phyloP scores from a whole-genome alignment of 306 rosid genomes.

The Vigna angularis region DNA sequence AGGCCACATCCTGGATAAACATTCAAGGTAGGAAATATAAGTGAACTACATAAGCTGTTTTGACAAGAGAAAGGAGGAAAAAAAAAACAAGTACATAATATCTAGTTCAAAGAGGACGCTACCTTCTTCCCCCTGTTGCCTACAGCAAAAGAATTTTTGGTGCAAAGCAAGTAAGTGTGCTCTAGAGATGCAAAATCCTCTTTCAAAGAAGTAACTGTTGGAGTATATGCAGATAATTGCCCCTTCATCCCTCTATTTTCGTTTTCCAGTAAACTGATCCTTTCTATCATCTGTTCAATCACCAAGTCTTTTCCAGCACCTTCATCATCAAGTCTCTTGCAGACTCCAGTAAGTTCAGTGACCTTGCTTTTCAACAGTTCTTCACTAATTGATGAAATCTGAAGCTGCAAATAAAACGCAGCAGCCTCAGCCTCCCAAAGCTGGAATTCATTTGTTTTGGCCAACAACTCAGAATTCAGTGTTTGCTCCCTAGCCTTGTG shows the following conservation, averaged over 20 bases:
- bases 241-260: slow-evolving; percentile 66
- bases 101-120: slow-evolving; percentile 32
- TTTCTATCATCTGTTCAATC: slow-evolving; percentile 66
- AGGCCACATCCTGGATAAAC: slow-evolving; percentile 56
- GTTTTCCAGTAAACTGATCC: slow-evolving; percentile 60
- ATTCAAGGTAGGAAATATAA: slow-evolving; percentile 29
- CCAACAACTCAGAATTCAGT: slow-evolving; percentile 69
- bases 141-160: slow-evolving; percentile 47
- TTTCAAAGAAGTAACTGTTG: slow-evolving; percentile 70
- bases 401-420: slow-evolving; percentile 81
- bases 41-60: slow-evolving; percentile 33
- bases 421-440: slow-evolving; percentile 89
- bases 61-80: slow-evolving; percentile 19
- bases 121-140: slow-evolving; percentile 59
- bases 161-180: slow-evolving; percentile 60
- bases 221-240: slow-evolving; percentile 70
- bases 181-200: slow-evolving; percentile 80
- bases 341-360: slow-evolving; percentile 70
- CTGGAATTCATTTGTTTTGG: slow-evolving; percentile 72
- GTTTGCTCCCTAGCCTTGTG: slow-evolving; percentile 65
- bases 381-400: slow-evolving; percentile 73
- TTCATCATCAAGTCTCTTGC: slow-evolving; percentile 73
- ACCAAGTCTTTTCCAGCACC: slow-evolving; percentile 57
- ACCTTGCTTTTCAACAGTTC: slow-evolving; percentile 75
- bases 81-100: slow-evolving; percentile 1